These are phyloP conservation scores for Brettanomyces nanus DNA, from an alignment of 805 yeast species.

Conservation along the genomic window DNA sequence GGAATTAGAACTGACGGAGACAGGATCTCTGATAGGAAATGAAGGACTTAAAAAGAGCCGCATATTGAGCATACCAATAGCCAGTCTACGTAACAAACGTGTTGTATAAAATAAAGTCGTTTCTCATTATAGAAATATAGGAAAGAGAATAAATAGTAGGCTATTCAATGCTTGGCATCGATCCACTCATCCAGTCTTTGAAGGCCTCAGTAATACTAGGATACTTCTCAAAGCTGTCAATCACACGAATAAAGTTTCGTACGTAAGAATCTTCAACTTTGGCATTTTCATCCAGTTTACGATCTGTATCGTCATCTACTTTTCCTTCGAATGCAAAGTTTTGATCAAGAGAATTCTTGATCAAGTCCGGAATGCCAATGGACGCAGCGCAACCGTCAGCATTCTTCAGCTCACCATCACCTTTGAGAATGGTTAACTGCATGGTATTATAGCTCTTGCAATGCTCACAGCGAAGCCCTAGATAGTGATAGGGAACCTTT, in stretches of 20 bases:
- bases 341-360: slow-evolving; percentile 23
- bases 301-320: slow-evolving; percentile 12
- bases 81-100: slow-evolving; percentile 1
- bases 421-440: slow-evolving; percentile 62
- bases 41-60: slow-evolving; percentile 2
- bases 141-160: neutral
- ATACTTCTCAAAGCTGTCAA: slow-evolving; percentile 27
- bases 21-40: neutral
- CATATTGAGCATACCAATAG: slow-evolving; percentile 4
- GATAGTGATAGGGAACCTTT: slow-evolving; percentile 65
- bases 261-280: slow-evolving; percentile 14
- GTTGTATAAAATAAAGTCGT: neutral
- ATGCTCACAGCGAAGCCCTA: slow-evolving; percentile 82
- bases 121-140: neutral
- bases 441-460: slow-evolving; percentile 85
- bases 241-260: slow-evolving; percentile 26
- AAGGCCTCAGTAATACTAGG: slow-evolving; percentile 28
- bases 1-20: neutral
- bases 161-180: neutral
- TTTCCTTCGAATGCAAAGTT: slow-evolving; percentile 25
- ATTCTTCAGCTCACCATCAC: slow-evolving; percentile 33
- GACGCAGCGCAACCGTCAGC: slow-evolving; percentile 4
- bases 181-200: slow-evolving; percentile 25
- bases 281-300: slow-evolving; percentile 11
- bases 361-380: slow-evolving; percentile 2